Percentiles rank a stretch among this genome's conserved stretches.
Evolutionary conservation across 2,329 filamentous ascomycete species (phyloP).

Genomic region (Zalaria obscura): DNA sequence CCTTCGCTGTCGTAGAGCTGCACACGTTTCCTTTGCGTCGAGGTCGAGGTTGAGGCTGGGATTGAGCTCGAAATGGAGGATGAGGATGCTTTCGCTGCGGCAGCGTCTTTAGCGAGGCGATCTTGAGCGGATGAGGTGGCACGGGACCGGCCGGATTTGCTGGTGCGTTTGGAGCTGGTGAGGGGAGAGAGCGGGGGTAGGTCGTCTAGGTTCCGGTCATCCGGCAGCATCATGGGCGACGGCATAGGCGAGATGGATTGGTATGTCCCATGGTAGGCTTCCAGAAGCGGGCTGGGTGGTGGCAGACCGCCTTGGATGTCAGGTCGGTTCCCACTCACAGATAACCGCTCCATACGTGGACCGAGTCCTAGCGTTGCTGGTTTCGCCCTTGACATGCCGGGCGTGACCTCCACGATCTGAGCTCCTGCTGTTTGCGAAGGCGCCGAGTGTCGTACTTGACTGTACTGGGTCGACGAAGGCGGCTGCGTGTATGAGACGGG

Average conservation of each 20-base stretch:
- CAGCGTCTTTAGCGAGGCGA: neutral
- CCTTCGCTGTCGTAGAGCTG: conserved; percentile 72
- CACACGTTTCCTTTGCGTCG: conserved; percentile 44
- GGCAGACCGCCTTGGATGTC: conserved; percentile 32
- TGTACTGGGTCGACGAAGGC: neutral
- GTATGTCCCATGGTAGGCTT: conserved; percentile 87
- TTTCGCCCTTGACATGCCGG: conserved; percentile 12
- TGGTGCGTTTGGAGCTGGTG: neutral
- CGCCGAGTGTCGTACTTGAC: conserved; percentile 7
- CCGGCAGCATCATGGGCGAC: conserved; percentile 42
- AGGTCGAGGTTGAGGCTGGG: neutral
- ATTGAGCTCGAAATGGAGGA: conserved; percentile 1
- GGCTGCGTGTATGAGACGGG: conserved; percentile 1
- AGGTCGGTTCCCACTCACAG: conserved; percentile 30
- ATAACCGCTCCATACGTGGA: conserved; percentile 30
- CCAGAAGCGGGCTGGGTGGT: conserved; percentile 71
- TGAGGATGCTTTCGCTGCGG: too few species aligned
- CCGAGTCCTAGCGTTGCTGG: conserved; percentile 20
- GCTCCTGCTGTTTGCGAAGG: conserved; percentile 7
- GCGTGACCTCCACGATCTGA: conserved; percentile 28
- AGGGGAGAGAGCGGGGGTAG: conserved; percentile 1
- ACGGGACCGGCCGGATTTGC: conserved; percentile 1
- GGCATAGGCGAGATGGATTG: conserved; percentile 93
- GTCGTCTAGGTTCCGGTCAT: conserved; percentile 5
- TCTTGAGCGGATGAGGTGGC: neutral